Evolutionary conservation across 208 protist genomes (phyloP), one percentile per base, ranked within the genome.

Genomic region (Leishmania braziliensis): DNA sequence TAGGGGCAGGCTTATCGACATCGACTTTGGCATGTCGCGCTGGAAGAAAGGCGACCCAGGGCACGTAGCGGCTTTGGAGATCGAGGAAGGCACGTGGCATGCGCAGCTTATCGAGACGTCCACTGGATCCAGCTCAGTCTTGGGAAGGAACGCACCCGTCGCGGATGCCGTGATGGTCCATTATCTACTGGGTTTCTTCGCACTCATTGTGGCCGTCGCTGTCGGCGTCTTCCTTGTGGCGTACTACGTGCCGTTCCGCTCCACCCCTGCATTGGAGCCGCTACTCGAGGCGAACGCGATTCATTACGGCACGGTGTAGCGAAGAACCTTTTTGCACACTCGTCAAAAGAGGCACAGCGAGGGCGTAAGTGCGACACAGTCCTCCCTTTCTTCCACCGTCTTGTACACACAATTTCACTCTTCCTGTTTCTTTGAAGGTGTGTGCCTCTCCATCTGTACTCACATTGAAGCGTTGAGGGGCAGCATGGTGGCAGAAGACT

Each of bases 1-100:
- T 81, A 84, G 78, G 23, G 92, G 93, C 29, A 80, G 84, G 10
- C 87, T 98, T 33, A 92, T 96, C 73, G 92, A 92, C 76, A 93
- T 98, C 68, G 95, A 98, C 82, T 96, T 98, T 88, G 93, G 92
- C 66, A 83, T 98, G 74, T 97, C 93, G 75, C 89, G 93, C 20
- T 96, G 95, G 93, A 98, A 96, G 82, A 95, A 95, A 60, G 95
- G 93, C 26, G 90, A 95, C 83, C 92, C 92, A 20, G 95, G 92
- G 6, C 92, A 95, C 77, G 93, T 97, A 43, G 95, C 93, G 18
- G 95, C 92, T 43, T 87, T 98, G 0, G 91, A 96, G 85, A 95
- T 97, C 75, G 91, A 96, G 68, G 91, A 95, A 66, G 71, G 77
- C n/a, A 86, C 86, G 72, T 95, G 92, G 83, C 90, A 96, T 77